Base-by-base conservation (phyloP, 257 asterid species). In the Solanum pinnatisectum region DNA sequence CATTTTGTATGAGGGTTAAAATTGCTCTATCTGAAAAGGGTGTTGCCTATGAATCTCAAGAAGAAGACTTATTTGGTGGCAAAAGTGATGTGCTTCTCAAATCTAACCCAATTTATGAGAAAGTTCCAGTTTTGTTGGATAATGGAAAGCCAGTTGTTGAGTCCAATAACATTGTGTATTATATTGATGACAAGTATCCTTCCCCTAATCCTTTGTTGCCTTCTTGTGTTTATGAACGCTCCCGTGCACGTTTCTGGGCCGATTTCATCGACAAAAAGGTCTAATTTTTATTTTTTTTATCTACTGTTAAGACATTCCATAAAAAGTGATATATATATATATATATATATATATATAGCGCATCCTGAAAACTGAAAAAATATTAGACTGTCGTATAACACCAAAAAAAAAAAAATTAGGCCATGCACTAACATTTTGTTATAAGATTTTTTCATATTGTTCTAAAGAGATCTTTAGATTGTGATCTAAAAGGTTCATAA, bases 201-300 rank as follows among this genome's bases (percentile, higher is more conserved):
- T 88, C 91, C 6, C 90, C 93, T 0, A 79, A 79, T 16, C 92
- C 89, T 13, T 67, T 94, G 88, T 84, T 96, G 84, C 98, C 98
- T 20, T 70, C 92, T 78, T 91, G 89, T 36, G 40, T 96, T 33
- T 96, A 94, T 72, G 98, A 90, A 3, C 91, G 94, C 18, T 89
- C 96, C 44, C 76, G 91, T 63, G 96, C 98, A 46, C 93, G 98
- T 32, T 95, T 96, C 74, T 96, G 98, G 98, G 93, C 94, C 2
- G 98, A 95, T 35, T 95, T 91, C 89, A 91, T 96, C n/a, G 98
- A 95, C 87, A 95, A 95, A 92, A 94, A 93, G 95, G 98, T 96
- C 16, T 5, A 8, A 56, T 56, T 52, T 71, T 32, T 2, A 2
- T 32, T 32, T 32, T 40, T 30, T 30, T 39, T 39, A 39, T 39